Evolutionary conservation across 495 filamentous ascomycete species (phyloP), one percentile per base, ranked within the genome.

Genomic region (Elasticomyces elasticus): DNA sequence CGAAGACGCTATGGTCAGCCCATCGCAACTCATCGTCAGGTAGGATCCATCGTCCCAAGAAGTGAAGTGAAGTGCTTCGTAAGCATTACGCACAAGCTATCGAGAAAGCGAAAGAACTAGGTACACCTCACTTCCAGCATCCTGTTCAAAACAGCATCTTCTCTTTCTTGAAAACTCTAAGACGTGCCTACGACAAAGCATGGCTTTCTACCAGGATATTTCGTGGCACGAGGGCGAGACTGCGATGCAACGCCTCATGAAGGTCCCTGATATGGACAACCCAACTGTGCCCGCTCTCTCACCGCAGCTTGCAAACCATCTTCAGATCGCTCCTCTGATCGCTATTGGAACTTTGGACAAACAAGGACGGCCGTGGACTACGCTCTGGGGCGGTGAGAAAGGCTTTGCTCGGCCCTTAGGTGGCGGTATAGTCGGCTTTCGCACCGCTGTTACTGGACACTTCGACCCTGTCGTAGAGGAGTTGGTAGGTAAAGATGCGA

Each of bases 321-420:
- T 87, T 9, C 67, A 71, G 33, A 61, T 56, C 4, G 81, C 79
- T 2, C 82, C 85, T 0, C 70, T 89, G 40, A 64, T 89, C 4
- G 85, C 84, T 1, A 64, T 89, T n/a, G 87, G 84, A 0, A 72
- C 84, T 0, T 56, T 88, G 1, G 87, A 89, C 60, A 59, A 63
- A 2, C 48, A 81, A 31, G 78, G 76, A 5, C 69, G 78, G 26
- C 85, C 85, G 17, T 90, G 85, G 86, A 84, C 82, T 30, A 81
- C 82, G 0, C 42, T 90, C 5, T 85, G 82, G 79, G 85, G 83
- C 33, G 86, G 86, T 30, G 77, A 86, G 62, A 57, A 70, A 5
- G 84, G 83, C 10, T 85, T 89, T 61, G 76, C 78, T 0, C 66
- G 68, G 24, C 75, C 81, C 0, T 67, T 86, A 0, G 77, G 76